Conservation (phyloP, 1,284 basidiomycete genomes). For the Cutaneotrichosporon cyanovorans region DNA sequence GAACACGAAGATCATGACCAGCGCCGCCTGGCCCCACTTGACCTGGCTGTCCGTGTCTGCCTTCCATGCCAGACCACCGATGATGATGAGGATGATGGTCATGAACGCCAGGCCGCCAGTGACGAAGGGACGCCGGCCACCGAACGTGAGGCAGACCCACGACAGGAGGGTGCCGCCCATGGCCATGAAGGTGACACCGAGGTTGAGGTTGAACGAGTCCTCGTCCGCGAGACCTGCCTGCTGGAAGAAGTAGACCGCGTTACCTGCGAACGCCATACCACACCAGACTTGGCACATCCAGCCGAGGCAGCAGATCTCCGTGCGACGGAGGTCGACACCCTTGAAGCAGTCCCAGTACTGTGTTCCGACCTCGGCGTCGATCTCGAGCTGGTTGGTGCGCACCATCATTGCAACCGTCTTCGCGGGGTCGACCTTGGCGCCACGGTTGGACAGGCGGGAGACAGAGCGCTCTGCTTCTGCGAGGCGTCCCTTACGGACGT, state of each 20-base stretch:
- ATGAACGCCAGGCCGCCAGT: slow-evolving; percentile 44
- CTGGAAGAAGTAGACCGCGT: slow-evolving; percentile 25
- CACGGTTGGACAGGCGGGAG: slow-evolving; percentile 14
- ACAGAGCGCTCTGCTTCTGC: slow-evolving; percentile 20
- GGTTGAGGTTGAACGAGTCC: slow-evolving; percentile 26
- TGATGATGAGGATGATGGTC: slow-evolving; percentile 44
- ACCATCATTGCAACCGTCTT: slow-evolving; percentile 31
- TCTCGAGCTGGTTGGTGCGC: slow-evolving; percentile 29
- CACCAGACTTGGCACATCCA: slow-evolving; percentile 21
- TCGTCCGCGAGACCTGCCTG: slow-evolving; percentile 11
- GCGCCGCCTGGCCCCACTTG: slow-evolving; percentile 14
- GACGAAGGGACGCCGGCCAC: slow-evolving; percentile 48
- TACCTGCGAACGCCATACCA: slow-evolving; percentile 19
- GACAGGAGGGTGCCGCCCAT: slow-evolving; percentile 42
- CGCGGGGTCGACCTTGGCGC: slow-evolving; percentile 19
- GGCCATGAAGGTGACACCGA: slow-evolving; percentile 41
- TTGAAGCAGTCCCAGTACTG: slow-evolving; percentile 30
- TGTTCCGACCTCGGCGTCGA: slow-evolving; percentile 13
- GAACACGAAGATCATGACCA: slow-evolving; percentile 23
- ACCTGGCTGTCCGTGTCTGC: neutral
- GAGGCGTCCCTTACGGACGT: slow-evolving; percentile 22
- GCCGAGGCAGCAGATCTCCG: slow-evolving; percentile 11
- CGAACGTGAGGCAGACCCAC: slow-evolving; percentile 34
- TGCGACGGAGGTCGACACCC: slow-evolving; percentile 18
- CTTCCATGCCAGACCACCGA: slow-evolving; percentile 37